Evolutionary conservation across 495 filamentous ascomycete genomes (phyloP).

Genomic region (Penicillium waksmanii): DNA sequence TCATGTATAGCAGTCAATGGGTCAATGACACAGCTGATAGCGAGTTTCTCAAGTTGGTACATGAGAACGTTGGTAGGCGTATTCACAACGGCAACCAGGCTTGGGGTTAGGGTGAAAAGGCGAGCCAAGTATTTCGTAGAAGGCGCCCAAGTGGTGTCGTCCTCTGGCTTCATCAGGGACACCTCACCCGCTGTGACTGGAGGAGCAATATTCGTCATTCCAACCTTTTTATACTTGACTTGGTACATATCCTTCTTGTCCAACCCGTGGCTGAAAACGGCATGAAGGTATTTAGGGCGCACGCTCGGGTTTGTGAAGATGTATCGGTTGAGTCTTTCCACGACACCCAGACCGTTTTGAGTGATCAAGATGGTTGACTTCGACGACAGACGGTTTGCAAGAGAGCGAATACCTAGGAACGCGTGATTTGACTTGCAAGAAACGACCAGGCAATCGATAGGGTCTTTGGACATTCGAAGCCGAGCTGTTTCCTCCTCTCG

Average conservation of each 20-base stretch:
- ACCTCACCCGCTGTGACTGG: slow-evolving; percentile 31
- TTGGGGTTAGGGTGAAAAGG: slow-evolving; percentile 53
- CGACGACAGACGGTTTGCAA: slow-evolving; percentile 68
- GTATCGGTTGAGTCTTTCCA: slow-evolving; percentile 69
- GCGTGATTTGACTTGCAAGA: slow-evolving; percentile 64
- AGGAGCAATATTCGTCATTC: slow-evolving; percentile 63
- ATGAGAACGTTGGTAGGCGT: slow-evolving; percentile 46
- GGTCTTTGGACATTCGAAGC: slow-evolving; percentile 29
- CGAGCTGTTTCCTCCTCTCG: slow-evolving; percentile 11
- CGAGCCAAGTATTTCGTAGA: slow-evolving; percentile 53
- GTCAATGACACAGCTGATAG: slow-evolving; percentile 78
- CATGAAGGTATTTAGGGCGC: slow-evolving; percentile 77
- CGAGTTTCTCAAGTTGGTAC: slow-evolving; percentile 78
- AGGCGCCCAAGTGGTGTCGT: slow-evolving; percentile 40
- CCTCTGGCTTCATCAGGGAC: slow-evolving; percentile 18
- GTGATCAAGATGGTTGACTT: slow-evolving; percentile 78
- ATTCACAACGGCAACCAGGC: slow-evolving; percentile 51
- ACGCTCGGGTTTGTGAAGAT: slow-evolving; percentile 66
- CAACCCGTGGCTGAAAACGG: slow-evolving; percentile 69
- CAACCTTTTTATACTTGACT: slow-evolving; percentile 65
- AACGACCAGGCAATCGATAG: slow-evolving; percentile 79
- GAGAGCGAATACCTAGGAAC: slow-evolving; percentile 54
- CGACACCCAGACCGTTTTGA: slow-evolving; percentile 80
- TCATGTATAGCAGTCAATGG: slow-evolving; percentile 76
- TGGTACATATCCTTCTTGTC: slow-evolving; percentile 59